Base-by-base conservation (phyloP, 306 rosid genomes). In the Cicer judaicum region DNA sequence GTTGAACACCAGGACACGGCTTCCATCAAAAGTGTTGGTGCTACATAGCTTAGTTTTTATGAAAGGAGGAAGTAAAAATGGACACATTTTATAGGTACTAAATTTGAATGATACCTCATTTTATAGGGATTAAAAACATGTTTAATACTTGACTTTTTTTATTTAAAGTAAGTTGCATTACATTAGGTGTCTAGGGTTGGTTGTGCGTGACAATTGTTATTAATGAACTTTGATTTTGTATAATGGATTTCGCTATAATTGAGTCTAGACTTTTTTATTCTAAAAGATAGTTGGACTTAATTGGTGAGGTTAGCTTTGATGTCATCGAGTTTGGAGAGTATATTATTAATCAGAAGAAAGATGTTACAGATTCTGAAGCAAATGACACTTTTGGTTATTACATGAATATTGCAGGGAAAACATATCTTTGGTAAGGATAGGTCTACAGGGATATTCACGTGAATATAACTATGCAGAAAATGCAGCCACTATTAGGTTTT, bases 401-500 rank as follows among this genome's bases (percentile, higher is more conserved):
- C 52, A 64, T 78, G n/a, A 79, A 62, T 50, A 50, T 57, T 86
- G 75, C 91, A 89, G 97, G 93, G 88, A 91, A 79, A 87, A 64
- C 84, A 74, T 91, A 83, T 76, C 90, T 72, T 68, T 79, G 75
- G 86, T 80, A 13, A 87, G 84, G 66, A 68, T 62, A 41, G 83
- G 82, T 66, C 80, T 84, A 75, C 78, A 59, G 19, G 86, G 84
- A 68, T 76, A 81, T 77, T 12, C 87, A 74, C 50, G 21, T 78
- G 84, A 77, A 75, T 81, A 67, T 64, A 81, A 69, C 70, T 65
- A 78, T 68, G 52, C 55, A 56, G 83, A 87, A 59, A 66, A 77
- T 53, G 72, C 74, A 12, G 72, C 79, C 21, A 69, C 86, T 50
- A 70, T 91, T 78, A 84, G 86, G 68, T 10, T 21, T 77, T 85